phyloP scores from a whole-genome alignment of 495 filamentous ascomycete genomes.

The Margaritispora aquatica region DNA sequence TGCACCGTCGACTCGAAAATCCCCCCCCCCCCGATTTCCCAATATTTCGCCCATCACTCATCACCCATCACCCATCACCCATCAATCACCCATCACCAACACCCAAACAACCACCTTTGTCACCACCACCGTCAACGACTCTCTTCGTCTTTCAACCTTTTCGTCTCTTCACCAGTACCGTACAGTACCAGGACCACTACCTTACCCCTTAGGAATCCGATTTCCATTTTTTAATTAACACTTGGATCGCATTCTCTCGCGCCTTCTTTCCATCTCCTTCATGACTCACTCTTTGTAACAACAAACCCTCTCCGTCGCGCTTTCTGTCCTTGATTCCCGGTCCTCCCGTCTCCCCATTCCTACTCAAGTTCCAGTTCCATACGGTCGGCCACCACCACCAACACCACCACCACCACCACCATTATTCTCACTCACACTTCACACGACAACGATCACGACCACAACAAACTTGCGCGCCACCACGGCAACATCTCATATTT shows the following conservation, averaged over 20 bases:
- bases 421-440: no score
- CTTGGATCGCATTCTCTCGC: neutral
- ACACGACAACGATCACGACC: no score
- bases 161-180: no score
- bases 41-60: neutral
- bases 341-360: no score
- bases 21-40: conserved; percentile 12
- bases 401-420: neutral
- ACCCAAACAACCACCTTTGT: no score
- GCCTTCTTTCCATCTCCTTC: neutral
- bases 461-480: conserved; percentile 9
- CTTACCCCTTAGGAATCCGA: neutral
- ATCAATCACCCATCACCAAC: neutral
- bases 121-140: neutral
- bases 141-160: neutral
- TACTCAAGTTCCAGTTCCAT: neutral
- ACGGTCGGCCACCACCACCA: neutral
- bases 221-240: neutral
- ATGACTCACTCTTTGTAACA: neutral
- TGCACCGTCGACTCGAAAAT: neutral
- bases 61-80: neutral
- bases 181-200: no score
- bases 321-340: neutral
- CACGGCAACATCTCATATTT: conserved; percentile 23
- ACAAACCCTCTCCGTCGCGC: neutral